These are phyloP conservation scores for Trametes pubescens DNA, from an alignment of 1,284 basidiomycete species.

Conservation along the genomic window DNA sequence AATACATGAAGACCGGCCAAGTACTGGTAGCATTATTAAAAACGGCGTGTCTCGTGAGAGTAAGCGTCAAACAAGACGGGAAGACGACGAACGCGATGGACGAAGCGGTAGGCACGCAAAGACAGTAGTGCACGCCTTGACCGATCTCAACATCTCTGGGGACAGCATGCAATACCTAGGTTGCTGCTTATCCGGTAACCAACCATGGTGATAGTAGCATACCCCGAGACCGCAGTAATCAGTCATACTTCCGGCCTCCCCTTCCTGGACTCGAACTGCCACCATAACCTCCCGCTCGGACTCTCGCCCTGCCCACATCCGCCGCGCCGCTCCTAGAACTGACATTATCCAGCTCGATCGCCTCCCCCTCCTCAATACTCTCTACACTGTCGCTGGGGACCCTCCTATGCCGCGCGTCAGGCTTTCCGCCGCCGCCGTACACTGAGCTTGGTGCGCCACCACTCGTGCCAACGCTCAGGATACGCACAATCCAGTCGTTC, in stretches of 20 bases:
- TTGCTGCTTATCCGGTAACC: too few relatives aligned
- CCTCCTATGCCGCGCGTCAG: constrained; percentile 29
- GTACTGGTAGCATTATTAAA: too few relatives aligned
- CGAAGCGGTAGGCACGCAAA: too few relatives aligned
- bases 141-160: too few relatives aligned
- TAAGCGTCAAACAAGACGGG: too few relatives aligned
- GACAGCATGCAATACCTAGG: too few relatives aligned
- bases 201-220: too few relatives aligned
- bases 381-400: constrained; percentile 54
- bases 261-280: constrained; percentile 7
- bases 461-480: constrained; percentile 60
- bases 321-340: constrained; percentile 15
- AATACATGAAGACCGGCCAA: too few relatives aligned
- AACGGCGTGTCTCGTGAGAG: too few relatives aligned
- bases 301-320: constrained; percentile 26
- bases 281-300: constrained; percentile 19
- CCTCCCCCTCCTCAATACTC: constrained; percentile 60
- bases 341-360: constrained; percentile 39
- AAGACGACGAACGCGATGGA: too few relatives aligned
- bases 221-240: neutral
- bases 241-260: constrained; percentile 39
- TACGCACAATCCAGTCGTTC: constrained; percentile 74
- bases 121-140: too few relatives aligned
- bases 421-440: neutral
- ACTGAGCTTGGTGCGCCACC: constrained; percentile 10